Evolutionary conservation across 2,329 filamentous ascomycete species (phyloP).

Genomic region (Ophiosphaerella korrae): DNA sequence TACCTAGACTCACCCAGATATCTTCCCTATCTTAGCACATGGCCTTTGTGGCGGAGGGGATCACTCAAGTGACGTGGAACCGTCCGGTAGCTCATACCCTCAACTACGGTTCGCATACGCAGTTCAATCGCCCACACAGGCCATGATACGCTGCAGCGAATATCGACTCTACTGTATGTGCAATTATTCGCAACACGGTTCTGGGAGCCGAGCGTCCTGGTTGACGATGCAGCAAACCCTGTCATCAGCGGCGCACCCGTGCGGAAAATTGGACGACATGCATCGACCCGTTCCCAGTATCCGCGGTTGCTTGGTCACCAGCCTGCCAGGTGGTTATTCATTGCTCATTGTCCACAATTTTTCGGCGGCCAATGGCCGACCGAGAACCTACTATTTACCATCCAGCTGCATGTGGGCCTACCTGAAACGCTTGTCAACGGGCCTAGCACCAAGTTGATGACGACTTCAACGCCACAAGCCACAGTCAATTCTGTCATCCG

Average conservation of each 20-base stretch:
- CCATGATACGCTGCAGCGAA: background rate
- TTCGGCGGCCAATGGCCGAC: slow-evolving; percentile 24
- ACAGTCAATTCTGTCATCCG: slow-evolving; percentile 9
- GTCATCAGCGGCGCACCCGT: slow-evolving; percentile 18
- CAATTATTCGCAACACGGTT: background rate
- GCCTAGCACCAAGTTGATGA: slow-evolving; percentile 16
- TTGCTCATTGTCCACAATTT: slow-evolving; percentile 26
- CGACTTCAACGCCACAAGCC: slow-evolving; percentile 15
- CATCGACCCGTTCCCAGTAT: slow-evolving; percentile 32
- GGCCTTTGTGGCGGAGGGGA: background rate
- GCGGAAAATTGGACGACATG: slow-evolving; percentile 23
- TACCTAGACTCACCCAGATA: slow-evolving; percentile 11
- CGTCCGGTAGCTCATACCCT: background rate
- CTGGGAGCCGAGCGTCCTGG: slow-evolving; percentile 18
- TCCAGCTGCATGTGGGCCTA: slow-evolving; percentile 5
- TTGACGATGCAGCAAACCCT: slow-evolving; percentile 21
- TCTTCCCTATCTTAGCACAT: slow-evolving; percentile 25
- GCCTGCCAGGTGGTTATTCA: slow-evolving; percentile 33
- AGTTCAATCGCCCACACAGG: too few relatives aligned
- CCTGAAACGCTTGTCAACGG: slow-evolving; percentile 25
- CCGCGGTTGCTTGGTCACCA: slow-evolving; percentile 35
- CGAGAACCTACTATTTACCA: slow-evolving; percentile 6
- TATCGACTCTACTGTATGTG: too few relatives aligned
- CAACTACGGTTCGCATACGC: too few relatives aligned
- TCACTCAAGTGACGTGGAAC: background rate